A percentile compares a stretch with the other conserved stretches of the same genome.
These are phyloP conservation scores for Populus nigra DNA, from an alignment of 345 rosid genomes.

Conservation along the genomic window DNA sequence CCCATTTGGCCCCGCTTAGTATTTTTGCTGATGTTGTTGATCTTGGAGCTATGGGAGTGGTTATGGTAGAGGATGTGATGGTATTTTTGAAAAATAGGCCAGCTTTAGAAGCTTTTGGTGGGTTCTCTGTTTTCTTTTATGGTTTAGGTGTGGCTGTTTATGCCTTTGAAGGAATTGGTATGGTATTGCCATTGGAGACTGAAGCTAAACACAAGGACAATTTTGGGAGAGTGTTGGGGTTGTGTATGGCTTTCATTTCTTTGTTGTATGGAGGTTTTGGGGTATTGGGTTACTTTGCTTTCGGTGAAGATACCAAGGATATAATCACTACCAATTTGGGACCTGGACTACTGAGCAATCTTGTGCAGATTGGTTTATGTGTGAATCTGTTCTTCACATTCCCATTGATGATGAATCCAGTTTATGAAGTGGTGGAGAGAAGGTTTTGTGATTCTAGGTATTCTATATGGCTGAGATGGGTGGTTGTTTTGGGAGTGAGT, in stretches of 20 bases:
- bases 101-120: slow-evolving; percentile 44
- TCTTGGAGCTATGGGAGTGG: slow-evolving; percentile 73
- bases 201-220: slow-evolving; percentile 56
- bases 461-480: slow-evolving; percentile 68
- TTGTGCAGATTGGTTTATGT: slow-evolving; percentile 60
- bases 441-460: slow-evolving; percentile 47
- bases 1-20: slow-evolving; percentile 89
- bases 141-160: slow-evolving; percentile 73
- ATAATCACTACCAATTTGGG: slow-evolving; percentile 70
- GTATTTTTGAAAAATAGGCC: slow-evolving; percentile 41
- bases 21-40: slow-evolving; percentile 89
- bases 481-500: slow-evolving; percentile 51
- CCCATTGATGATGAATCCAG: slow-evolving; percentile 86
- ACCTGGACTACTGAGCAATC: slow-evolving; percentile 49
- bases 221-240: slow-evolving; percentile 52
- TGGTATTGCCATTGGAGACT: slow-evolving; percentile 66
- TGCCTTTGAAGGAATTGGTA: slow-evolving; percentile 73
- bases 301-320: slow-evolving; percentile 67
- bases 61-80: slow-evolving; percentile 59
- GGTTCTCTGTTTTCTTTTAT: slow-evolving; percentile 57
- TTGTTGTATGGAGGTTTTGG: slow-evolving; percentile 59
- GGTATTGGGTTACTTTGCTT: slow-evolving; percentile 62
- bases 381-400: slow-evolving; percentile 65
- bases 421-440: slow-evolving; percentile 64
- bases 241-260: slow-evolving; percentile 53